Percentiles rank a stretch among this genome's conserved stretches.
phyloP scores from a whole-genome alignment of 202 grass and related monocot species.

The Bolboschoenoplectus hybrid region DNA sequence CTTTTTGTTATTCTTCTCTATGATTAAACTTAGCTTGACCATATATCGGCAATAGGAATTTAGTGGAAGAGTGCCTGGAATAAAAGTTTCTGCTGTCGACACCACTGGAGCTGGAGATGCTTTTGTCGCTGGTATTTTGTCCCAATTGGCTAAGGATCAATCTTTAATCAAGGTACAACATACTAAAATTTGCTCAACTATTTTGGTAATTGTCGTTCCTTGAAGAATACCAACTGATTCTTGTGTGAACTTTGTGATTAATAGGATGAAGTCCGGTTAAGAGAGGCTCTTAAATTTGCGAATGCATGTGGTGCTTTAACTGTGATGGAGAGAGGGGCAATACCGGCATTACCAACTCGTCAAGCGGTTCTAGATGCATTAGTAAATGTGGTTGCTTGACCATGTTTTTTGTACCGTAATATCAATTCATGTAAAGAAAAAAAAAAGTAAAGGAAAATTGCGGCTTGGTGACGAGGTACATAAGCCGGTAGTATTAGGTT shows the following conservation, averaged over 20 bases:
- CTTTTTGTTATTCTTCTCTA: not conserved
- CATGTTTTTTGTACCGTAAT: not conserved
- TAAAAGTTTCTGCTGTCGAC: slow-evolving; percentile 76
- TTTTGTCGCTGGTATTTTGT: slow-evolving; percentile 88
- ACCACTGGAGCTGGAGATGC: slow-evolving; percentile 99
- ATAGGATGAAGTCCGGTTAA: slow-evolving; percentile 77
- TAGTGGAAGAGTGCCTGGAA: slow-evolving; percentile 79
- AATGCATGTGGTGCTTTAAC: slow-evolving; percentile 88
- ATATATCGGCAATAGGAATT: slow-evolving; percentile 62
- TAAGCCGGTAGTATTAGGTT: not conserved
- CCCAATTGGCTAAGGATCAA: slow-evolving; percentile 60
- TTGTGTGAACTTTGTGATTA: slow-evolving; percentile 31
- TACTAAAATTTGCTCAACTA: slow-evolving; percentile 1
- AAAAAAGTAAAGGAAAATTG: not conserved
- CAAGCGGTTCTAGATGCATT: slow-evolving; percentile 73
- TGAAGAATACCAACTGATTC: slow-evolving; percentile 30
- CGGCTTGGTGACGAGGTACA: not conserved
- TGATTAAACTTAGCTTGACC: slow-evolving; percentile 10
- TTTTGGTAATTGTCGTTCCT: not conserved
- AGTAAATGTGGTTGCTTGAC: slow-evolving; percentile 53
- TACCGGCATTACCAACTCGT: slow-evolving; percentile 76
- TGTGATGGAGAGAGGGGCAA: slow-evolving; percentile 79
- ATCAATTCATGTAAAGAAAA: slow-evolving; percentile 8
- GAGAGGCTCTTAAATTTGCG: slow-evolving; percentile 81
- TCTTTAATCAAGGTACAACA: slow-evolving; percentile 73